Evolutionary conservation across 164 flowering plant genomes (phyloP).

Genomic region (Umbellularia californica): DNA sequence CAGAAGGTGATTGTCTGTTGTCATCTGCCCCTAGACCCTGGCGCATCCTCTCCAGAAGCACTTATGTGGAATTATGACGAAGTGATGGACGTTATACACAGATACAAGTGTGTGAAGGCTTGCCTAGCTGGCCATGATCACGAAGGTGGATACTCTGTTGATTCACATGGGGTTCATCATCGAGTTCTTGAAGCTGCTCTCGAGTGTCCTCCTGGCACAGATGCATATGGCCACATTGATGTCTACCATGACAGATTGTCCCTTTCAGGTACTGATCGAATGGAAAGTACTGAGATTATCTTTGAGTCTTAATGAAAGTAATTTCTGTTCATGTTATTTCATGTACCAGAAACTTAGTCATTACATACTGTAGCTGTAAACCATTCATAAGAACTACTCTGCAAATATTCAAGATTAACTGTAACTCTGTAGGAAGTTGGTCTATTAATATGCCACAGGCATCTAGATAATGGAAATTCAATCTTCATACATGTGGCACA

Average conservation of each 20-base stretch:
- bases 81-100: conserved; percentile 77
- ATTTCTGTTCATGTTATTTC: not conserved
- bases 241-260: conserved; percentile 55
- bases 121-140: conserved; percentile 92
- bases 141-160: conserved; percentile 72
- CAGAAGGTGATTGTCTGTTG: conserved; percentile 87
- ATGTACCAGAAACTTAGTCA: no score
- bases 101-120: conserved; percentile 70
- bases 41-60: conserved; percentile 52
- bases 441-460: no score
- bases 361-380: no score
- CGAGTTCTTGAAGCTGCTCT: conserved; percentile 87
- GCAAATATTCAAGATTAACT: no score
- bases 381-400: no score
- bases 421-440: no score
- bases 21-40: conserved; percentile 78
- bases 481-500: no score
- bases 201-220: conserved; percentile 84
- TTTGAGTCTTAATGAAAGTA: conserved; percentile 25
- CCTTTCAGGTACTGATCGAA: conserved; percentile 60
- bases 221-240: conserved; percentile 70
- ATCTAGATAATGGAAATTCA: no score
- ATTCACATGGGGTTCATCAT: conserved; percentile 81
- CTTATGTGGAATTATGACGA: conserved; percentile 88
- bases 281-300: conserved; percentile 59